Conservation (phyloP, 805 yeast species). For the Sungouiella blattae region DNA sequence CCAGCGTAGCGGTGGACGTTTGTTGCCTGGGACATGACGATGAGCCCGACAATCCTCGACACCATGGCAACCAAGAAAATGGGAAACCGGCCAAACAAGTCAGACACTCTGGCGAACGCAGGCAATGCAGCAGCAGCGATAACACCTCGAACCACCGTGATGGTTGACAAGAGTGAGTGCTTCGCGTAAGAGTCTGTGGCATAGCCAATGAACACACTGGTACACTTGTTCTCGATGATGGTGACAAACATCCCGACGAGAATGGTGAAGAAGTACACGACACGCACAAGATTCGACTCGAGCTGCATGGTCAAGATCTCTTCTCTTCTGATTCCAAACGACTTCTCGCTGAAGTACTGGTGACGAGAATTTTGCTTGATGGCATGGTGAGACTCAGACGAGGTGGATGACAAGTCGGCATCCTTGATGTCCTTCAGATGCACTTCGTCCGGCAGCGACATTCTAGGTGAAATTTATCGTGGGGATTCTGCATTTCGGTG, state of each 20-base stretch:
- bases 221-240: not conserved
- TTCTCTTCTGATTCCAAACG: not conserved
- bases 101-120: slow-evolving; percentile 56
- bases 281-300: not conserved
- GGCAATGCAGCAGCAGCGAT: slow-evolving; percentile 63
- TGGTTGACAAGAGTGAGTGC: slow-evolving; percentile 56
- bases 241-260: not conserved
- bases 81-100: slow-evolving; percentile 57
- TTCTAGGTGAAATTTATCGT: no score
- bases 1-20: slow-evolving; percentile 55
- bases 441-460: no score
- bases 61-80: slow-evolving; percentile 44
- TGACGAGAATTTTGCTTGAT: not conserved
- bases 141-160: slow-evolving; percentile 52
- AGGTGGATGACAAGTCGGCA: no score
- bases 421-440: no score
- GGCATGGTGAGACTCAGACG: not conserved
- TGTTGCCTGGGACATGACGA: slow-evolving; percentile 54
- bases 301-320: not conserved
- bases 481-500: no score
- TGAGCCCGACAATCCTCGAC: slow-evolving; percentile 56
- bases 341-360: not conserved
- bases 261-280: not conserved
- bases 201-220: slow-evolving; percentile 12
- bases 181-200: slow-evolving; percentile 49